Conservation (phyloP, 2,329 filamentous ascomycete species). For the Phialophora macrospora region DNA sequence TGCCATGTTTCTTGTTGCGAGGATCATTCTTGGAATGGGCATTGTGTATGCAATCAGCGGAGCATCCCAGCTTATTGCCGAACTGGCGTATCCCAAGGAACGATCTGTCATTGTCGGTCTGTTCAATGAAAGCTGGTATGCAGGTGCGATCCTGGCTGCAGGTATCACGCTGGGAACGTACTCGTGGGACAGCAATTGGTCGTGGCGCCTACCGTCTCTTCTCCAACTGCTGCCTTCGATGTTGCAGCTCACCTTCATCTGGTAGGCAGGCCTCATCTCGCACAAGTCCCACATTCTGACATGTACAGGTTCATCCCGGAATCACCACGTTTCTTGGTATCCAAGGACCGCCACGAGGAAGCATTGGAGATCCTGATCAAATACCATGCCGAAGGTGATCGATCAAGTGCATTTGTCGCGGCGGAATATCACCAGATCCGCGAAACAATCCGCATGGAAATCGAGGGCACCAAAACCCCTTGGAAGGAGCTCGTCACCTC, state of each 20-base stretch:
- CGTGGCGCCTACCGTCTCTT: constrained; percentile 68
- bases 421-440: constrained; percentile 43
- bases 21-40: constrained; percentile 31
- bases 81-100: constrained; percentile 56
- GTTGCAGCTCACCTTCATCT: constrained; percentile 59
- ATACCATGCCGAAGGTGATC: constrained; percentile 50
- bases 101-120: constrained; percentile 55
- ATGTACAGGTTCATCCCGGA: constrained; percentile 63
- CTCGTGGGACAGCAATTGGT: constrained; percentile 52
- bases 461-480: constrained; percentile 50
- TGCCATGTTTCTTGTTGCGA: constrained; percentile 28
- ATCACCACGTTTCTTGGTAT: constrained; percentile 65
- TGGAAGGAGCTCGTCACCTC: constrained; percentile 68
- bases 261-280: constrained; percentile 40
- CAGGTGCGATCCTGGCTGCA: constrained; percentile 56
- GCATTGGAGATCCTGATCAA: constrained; percentile 44
- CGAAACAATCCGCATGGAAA: constrained; percentile 65
- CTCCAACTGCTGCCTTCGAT: constrained; percentile 68
- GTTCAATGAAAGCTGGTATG: constrained; percentile 61
- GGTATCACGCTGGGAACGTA: constrained; percentile 55
- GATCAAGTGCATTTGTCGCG: constrained; percentile 38
- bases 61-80: constrained; percentile 48
- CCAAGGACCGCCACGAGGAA: constrained; percentile 41
- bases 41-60: constrained; percentile 28
- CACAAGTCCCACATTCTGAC: neutral